phyloP scores from a whole-genome alignment of 306 rosid species.

The Ceratonia siliqua region DNA sequence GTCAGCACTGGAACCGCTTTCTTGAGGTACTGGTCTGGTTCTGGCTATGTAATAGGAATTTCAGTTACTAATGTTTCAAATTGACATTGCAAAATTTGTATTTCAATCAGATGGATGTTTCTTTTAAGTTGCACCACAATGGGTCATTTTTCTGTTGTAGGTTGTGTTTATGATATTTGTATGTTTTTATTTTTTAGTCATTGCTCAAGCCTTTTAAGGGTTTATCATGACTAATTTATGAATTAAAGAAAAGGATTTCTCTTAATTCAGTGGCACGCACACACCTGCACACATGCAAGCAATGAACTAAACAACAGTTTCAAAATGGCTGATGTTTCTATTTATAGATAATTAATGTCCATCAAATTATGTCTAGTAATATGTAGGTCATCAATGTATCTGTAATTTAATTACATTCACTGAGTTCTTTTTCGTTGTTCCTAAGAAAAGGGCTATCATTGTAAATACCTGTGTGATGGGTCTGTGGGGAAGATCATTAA shows the following conservation, averaged over 20 bases:
- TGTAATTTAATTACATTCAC: background rate
- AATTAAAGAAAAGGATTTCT: background rate
- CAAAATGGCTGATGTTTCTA: background rate
- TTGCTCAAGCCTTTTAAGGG: background rate
- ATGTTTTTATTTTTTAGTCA: background rate
- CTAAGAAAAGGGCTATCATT: background rate
- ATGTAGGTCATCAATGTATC: background rate
- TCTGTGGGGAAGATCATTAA: too few species aligned
- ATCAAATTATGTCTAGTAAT: background rate
- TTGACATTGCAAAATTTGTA: background rate
- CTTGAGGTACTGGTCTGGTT: slow-evolving; percentile 62
- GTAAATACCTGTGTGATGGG: too few species aligned
- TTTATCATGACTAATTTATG: background rate
- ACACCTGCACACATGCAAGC: background rate
- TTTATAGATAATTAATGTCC: background rate
- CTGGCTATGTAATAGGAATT: background rate
- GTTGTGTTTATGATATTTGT: background rate
- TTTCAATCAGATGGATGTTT: background rate
- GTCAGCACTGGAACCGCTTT: slow-evolving; percentile 90
- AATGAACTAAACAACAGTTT: background rate
- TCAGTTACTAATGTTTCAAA: background rate
- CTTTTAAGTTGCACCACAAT: background rate
- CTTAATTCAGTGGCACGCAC: background rate
- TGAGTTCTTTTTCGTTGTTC: background rate
- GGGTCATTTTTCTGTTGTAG: background rate